Evolutionary conservation across 2,329 filamentous ascomycete species (phyloP).

Genomic region (Macrophomina pseudophaseolina): DNA sequence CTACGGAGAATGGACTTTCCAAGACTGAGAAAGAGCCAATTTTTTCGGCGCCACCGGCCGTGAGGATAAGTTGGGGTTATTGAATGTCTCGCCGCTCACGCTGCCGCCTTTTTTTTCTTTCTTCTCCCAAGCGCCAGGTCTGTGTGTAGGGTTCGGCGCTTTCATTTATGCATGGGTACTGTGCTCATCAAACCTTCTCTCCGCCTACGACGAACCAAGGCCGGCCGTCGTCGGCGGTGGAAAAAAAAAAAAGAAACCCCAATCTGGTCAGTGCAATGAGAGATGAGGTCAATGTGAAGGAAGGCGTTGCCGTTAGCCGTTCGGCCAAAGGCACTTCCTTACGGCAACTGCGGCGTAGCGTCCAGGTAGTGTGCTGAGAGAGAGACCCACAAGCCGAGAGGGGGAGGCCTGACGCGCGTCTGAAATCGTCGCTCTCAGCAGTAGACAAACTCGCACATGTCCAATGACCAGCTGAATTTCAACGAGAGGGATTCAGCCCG

Average conservation of each 20-base stretch:
- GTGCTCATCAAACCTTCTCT: constrained; percentile 11
- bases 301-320: constrained; percentile 7
- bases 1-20: constrained; percentile 11
- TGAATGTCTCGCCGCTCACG: constrained; percentile 21
- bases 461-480: not conserved
- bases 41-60: constrained; percentile 19
- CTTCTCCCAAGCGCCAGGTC: constrained; percentile 6
- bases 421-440: not conserved
- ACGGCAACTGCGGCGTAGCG: not conserved
- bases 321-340: not conserved
- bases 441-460: not conserved
- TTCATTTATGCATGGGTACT: constrained; percentile 1
- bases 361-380: not conserved
- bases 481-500: not conserved
- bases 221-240: not conserved
- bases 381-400: constrained; percentile 17
- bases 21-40: constrained; percentile 11
- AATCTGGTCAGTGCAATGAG: not conserved
- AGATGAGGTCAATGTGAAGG: not conserved
- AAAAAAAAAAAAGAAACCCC: no score
- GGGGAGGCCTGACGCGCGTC: constrained; percentile 20
- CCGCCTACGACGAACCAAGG: no score
- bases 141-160: constrained; percentile 1
- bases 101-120: constrained; percentile 3
- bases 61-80: not conserved